Evolutionary conservation across 495 filamentous ascomycete genomes (phyloP).

Genomic region (Neurospora sp.): DNA sequence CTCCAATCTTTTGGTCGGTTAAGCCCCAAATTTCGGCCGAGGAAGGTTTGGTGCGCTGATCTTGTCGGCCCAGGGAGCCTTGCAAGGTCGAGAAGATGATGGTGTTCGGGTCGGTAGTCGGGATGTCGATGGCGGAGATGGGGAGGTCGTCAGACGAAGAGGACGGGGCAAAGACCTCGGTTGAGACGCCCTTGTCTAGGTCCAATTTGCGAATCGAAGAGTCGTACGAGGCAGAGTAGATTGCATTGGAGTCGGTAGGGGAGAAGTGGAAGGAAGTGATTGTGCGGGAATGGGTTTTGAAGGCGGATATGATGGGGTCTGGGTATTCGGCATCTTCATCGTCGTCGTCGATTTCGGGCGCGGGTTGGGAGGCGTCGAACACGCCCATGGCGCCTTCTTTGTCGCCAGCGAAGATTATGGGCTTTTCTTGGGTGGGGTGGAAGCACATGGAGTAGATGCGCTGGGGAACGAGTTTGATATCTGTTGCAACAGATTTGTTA

Average conservation of each 20-base stretch:
- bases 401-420: slow-evolving; percentile 89
- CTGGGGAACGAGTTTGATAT: slow-evolving; percentile 89
- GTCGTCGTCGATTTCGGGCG: slow-evolving; percentile 39
- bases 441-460: slow-evolving; percentile 81
- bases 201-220: slow-evolving; percentile 84
- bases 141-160: slow-evolving; percentile 61
- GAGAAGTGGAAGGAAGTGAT: slow-evolving; percentile 76
- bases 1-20: slow-evolving; percentile 91
- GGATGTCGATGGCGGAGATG: slow-evolving; percentile 73
- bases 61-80: slow-evolving; percentile 68
- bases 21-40: slow-evolving; percentile 62
- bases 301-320: slow-evolving; percentile 70
- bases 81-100: slow-evolving; percentile 83
- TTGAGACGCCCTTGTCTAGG: slow-evolving; percentile 63
- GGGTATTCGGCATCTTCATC: slow-evolving; percentile 40
- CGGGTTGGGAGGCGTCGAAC: slow-evolving; percentile 77
- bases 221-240: slow-evolving; percentile 90
- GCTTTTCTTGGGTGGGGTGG: slow-evolving; percentile 76
- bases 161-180: slow-evolving; percentile 67
- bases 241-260: slow-evolving; percentile 54
- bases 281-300: slow-evolving; percentile 84
- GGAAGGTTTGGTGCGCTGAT: slow-evolving; percentile 49
- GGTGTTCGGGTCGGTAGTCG: slow-evolving; percentile 54
- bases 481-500: slow-evolving; percentile 32
- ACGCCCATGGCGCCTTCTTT: slow-evolving; percentile 90